Evolutionary conservation across 2,329 filamentous ascomycete species (phyloP), one percentile per base, ranked within the genome.

Genomic region (Drechslerella coelobrocha): DNA sequence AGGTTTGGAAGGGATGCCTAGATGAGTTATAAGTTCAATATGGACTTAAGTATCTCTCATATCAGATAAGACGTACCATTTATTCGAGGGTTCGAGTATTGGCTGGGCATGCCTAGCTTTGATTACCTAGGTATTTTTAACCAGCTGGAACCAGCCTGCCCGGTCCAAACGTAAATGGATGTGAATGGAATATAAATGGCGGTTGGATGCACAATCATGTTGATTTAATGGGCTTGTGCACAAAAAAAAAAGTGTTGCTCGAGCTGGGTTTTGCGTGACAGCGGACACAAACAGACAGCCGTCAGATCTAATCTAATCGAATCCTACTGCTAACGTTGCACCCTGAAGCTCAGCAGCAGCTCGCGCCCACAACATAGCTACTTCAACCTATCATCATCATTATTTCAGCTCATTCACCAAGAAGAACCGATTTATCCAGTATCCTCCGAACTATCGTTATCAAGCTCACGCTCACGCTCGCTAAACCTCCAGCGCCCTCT

Each of bases 1-100:
- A 99, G 84, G 78, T 99, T 97, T 34, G 94, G 94, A 56, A 97
- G 86, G 78, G 88, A 92, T 39, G 89, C 89, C 82, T 90, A 14
- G 9, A 34, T 53, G 21, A 24, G 34, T 47, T 37, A 14, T 31
- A 1, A 21, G 14, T 24, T 9, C 39, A 34, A 39, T 50, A 43
- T 55, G 43, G 45, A 45, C 56, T 65, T 19, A n/a, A 34, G 21
- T 43, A 50, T 8, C 14, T n/a, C 24, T 56, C 9, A 12, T 23
- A 2, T 4, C 5, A 2, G 12, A 47, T 27, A 7, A 41, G 56
- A 72, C 76, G 73, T 66, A 57, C 52, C 52, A 56, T 59, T 52
- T 34, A 6, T 34, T n/a, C n/a, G n/a, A n/a, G n/a, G n/a, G 73
- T 59, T 53, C 52, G 61, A 34, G 45, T n/a, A n/a, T n/a, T n/a